These are phyloP conservation scores for Babesia divergens DNA, from an alignment of 169 alveolate species.

Conservation along the genomic window DNA sequence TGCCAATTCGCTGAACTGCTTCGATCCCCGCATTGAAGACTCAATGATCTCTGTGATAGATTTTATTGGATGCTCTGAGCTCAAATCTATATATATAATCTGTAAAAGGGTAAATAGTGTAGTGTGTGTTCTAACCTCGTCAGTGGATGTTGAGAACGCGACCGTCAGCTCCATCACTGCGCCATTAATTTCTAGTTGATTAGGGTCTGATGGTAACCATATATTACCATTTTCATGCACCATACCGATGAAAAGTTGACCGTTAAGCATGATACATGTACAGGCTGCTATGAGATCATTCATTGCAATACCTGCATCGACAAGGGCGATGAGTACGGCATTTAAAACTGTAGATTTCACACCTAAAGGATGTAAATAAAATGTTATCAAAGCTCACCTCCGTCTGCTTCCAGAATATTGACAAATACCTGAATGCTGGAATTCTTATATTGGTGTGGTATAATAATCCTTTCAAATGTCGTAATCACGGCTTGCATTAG, in stretches of 20 bases:
- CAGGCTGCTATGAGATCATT: constrained; percentile 71
- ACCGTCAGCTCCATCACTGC: constrained; percentile 38
- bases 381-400: constrained; percentile 53
- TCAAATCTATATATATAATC: constrained; percentile 52
- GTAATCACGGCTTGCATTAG: constrained; percentile 27
- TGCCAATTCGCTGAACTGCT: constrained; percentile 32
- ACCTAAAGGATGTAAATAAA: constrained; percentile 49
- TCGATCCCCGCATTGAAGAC: constrained; percentile 13
- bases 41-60: constrained; percentile 17
- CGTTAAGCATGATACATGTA: constrained; percentile 65
- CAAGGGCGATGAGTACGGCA: constrained; percentile 70
- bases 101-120: not conserved
- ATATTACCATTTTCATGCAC: no score
- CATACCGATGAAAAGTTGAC: constrained; percentile 29
- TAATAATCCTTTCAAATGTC: constrained; percentile 32
- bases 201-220: constrained; percentile 31
- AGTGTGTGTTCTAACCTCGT: constrained; percentile 22
- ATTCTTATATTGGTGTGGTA: constrained; percentile 38
- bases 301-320: constrained; percentile 78
- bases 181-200: constrained; percentile 57
- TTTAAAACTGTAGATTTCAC: constrained; percentile 72
- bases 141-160: constrained; percentile 39
- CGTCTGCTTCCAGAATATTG: constrained; percentile 60
- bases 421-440: constrained; percentile 39
- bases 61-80: constrained; percentile 42